Percentiles rank a stretch among this genome's conserved stretches.
phyloP scores from a whole-genome alignment of 495 filamentous ascomycete species.

The Zalerion maritima region DNA sequence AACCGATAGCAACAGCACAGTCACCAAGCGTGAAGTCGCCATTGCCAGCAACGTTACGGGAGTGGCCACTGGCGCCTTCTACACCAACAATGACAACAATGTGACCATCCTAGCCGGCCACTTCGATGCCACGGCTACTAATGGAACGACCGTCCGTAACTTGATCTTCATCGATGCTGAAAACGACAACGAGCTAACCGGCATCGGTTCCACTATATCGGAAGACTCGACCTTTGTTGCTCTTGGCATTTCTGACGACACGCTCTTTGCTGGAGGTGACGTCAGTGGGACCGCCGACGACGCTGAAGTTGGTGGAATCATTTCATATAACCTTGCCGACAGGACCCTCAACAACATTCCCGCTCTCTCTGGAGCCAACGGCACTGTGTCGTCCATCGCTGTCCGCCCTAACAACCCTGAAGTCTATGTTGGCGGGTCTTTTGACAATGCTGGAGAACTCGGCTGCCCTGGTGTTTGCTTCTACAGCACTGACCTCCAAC shows the following conservation, averaged over 20 bases:
- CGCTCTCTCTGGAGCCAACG: slow-evolving; percentile 48
- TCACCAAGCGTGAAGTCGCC: slow-evolving; percentile 43
- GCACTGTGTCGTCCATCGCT: slow-evolving; percentile 61
- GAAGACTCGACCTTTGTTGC: slow-evolving; percentile 61
- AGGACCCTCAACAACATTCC: slow-evolving; percentile 52
- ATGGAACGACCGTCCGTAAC: slow-evolving; percentile 63
- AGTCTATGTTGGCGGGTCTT: slow-evolving; percentile 76
- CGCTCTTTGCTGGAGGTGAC: slow-evolving; percentile 69
- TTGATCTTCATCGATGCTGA: slow-evolving; percentile 53
- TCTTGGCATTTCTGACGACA: slow-evolving; percentile 48
- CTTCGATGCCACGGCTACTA: slow-evolving; percentile 55
- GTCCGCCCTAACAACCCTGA: slow-evolving; percentile 48
- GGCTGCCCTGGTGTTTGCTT: slow-evolving; percentile 70
- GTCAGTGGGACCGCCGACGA: slow-evolving; percentile 55
- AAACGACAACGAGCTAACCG: slow-evolving; percentile 47
- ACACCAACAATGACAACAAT: slow-evolving; percentile 52
- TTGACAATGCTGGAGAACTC: slow-evolving; percentile 67
- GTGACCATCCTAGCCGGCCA: slow-evolving; percentile 80
- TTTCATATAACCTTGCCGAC: slow-evolving; percentile 59
- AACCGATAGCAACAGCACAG: slow-evolving; percentile 15
- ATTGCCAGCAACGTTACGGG: slow-evolving; percentile 38
- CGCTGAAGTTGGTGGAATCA: slow-evolving; percentile 52
- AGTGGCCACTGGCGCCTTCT: slow-evolving; percentile 62
- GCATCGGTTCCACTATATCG: slow-evolving; percentile 50
- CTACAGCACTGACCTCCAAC: slow-evolving; percentile 46